These are phyloP conservation scores for Russula earlei DNA, from an alignment of 768 basidiomycete genomes.

Conservation along the genomic window DNA sequence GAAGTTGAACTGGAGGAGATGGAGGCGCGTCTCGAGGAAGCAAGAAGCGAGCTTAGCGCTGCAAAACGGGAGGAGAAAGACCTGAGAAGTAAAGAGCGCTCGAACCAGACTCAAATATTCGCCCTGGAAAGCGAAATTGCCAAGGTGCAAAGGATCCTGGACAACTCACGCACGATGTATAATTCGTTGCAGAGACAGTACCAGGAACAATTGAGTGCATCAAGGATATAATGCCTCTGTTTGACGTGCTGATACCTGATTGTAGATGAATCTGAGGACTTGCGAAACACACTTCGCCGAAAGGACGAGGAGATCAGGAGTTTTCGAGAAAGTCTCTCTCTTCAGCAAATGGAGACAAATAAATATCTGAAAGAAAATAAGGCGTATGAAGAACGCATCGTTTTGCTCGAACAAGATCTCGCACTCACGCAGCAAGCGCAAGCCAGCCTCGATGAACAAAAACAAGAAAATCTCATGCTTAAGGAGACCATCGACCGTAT, in stretches of 20 bases:
- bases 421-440: conserved; percentile 60
- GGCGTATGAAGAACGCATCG: conserved; percentile 61
- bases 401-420: conserved; percentile 64
- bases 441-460: conserved; percentile 77
- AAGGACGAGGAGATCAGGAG: conserved; percentile 67
- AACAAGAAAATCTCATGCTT: conserved; percentile 85
- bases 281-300: conserved; percentile 62
- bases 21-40: conserved; percentile 68
- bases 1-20: conserved; percentile 79
- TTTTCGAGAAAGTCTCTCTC: conserved; percentile 46
- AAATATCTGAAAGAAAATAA: conserved; percentile 64
- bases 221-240: not conserved
- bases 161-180: conserved; percentile 63
- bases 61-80: conserved; percentile 93
- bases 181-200: conserved; percentile 78
- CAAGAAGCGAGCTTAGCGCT: conserved; percentile 62
- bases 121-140: conserved; percentile 71
- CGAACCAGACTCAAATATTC: conserved; percentile 55
- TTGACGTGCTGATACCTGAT: not conserved
- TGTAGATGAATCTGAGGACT: conserved; percentile 67
- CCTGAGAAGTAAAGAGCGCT: conserved; percentile 73
- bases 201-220: conserved; percentile 75
- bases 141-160: conserved; percentile 64
- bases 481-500: conserved; percentile 96
- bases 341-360: conserved; percentile 55